Evolutionary conservation across 2,329 filamentous ascomycete species (phyloP).

Genomic region (Hypoxylon sp.): DNA sequence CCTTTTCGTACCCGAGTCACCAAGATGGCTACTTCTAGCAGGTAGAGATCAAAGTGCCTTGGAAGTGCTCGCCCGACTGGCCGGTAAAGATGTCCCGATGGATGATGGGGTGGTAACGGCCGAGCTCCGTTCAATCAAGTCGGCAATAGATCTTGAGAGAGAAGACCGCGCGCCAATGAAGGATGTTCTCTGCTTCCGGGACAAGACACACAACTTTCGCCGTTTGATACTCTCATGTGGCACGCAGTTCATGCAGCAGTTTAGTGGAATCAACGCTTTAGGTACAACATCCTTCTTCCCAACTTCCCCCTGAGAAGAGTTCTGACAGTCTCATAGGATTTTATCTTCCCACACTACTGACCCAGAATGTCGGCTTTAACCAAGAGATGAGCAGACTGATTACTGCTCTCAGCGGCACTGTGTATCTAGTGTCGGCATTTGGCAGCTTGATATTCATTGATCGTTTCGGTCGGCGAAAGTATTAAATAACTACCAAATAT

Average conservation of each 20-base stretch:
- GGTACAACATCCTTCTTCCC: constrained; percentile 29
- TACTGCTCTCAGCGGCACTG: constrained; percentile 63
- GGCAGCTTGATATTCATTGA: constrained; percentile 58
- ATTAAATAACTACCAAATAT: constrained; percentile 3
- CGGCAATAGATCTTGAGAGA: constrained; percentile 54
- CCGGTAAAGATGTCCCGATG: constrained; percentile 52
- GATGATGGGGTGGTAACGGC: constrained; percentile 49
- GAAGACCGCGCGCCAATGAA: constrained; percentile 51
- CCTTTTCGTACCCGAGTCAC: constrained; percentile 52
- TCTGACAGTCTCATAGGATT: constrained; percentile 51
- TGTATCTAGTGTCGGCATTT: constrained; percentile 56
- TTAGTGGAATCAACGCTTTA: constrained; percentile 60
- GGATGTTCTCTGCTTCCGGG: constrained; percentile 55
- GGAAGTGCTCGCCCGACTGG: constrained; percentile 69
- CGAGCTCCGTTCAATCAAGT: constrained; percentile 56
- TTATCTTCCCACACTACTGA: constrained; percentile 67
- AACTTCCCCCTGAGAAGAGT: constrained; percentile 32
- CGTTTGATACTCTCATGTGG: constrained; percentile 59
- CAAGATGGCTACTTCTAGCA: constrained; percentile 63
- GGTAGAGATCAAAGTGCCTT: constrained; percentile 61
- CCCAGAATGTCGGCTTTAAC: constrained; percentile 66
- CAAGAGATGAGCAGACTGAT: constrained; percentile 66
- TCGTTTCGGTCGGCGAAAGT: constrained; percentile 57
- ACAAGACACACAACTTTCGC: constrained; percentile 56
- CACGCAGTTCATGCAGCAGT: constrained; percentile 62